Conservation (phyloP, 2,329 filamentous ascomycete genomes). For the Sporothrix luriei region DNA sequence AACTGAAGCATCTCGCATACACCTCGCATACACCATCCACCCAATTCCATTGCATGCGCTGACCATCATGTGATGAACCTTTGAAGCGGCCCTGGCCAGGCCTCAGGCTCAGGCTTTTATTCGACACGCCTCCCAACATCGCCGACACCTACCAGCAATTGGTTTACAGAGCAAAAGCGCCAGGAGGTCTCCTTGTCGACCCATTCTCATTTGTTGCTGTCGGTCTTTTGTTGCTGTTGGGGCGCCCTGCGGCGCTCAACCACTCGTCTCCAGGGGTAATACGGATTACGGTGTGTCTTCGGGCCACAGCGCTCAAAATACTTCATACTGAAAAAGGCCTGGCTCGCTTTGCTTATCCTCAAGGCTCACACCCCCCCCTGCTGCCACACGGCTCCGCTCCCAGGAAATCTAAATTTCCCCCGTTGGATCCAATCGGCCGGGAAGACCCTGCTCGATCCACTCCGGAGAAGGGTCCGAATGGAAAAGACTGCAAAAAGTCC, state of each 20-base stretch:
- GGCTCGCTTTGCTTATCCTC: neutral
- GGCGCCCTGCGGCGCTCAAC: too few relatives aligned
- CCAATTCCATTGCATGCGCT: slow-evolving; percentile 7
- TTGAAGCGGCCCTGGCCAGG: neutral
- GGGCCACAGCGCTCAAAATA: neutral
- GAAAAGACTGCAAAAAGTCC: slow-evolving; percentile 5
- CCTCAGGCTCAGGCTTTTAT: neutral
- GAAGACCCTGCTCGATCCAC: slow-evolving; percentile 26
- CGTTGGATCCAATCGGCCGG: slow-evolving; percentile 31
- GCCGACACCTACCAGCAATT: neutral
- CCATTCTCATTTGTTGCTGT: neutral
- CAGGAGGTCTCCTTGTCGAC: neutral
- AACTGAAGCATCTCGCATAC: neutral
- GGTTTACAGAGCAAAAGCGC: neutral
- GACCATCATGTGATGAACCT: slow-evolving; percentile 19
- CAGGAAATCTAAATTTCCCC: slow-evolving; percentile 19
- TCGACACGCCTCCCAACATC: neutral
- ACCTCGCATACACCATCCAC: neutral
- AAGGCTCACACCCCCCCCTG: neutral
- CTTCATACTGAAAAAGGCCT: neutral
- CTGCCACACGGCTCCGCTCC: slow-evolving; percentile 24
- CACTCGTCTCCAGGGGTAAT: slow-evolving; percentile 12
- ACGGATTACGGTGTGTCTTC: neutral
- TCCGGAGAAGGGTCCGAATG: slow-evolving; percentile 26
- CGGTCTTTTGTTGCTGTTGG: too few relatives aligned